phyloP scores from a whole-genome alignment of 148 eudicot species.

The Drosera capensis region DNA sequence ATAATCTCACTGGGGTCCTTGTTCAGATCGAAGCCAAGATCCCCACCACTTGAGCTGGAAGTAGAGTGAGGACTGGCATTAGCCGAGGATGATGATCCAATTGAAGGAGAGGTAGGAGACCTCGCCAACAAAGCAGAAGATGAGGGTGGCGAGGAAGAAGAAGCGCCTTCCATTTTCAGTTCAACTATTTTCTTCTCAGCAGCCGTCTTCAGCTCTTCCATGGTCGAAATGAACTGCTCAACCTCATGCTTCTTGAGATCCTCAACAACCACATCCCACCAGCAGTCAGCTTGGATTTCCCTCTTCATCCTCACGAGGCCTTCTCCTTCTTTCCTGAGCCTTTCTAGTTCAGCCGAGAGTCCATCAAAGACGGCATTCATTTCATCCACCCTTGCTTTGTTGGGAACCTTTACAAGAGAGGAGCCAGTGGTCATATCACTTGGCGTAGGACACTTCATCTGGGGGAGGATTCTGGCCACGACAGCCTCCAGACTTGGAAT shows the following conservation, averaged over 20 bases:
- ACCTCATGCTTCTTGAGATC: conserved; percentile 1
- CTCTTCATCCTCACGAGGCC: neutral
- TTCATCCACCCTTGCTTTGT: neutral
- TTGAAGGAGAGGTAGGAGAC: no score
- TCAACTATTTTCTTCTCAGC: neutral
- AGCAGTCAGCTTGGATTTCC: neutral
- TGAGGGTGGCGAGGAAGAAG: neutral
- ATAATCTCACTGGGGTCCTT: no score
- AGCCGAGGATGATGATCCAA: no score
- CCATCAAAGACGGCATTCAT: neutral
- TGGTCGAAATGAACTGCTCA: neutral
- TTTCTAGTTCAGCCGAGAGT: neutral
- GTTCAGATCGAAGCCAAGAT: no score
- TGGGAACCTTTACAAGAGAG: no score
- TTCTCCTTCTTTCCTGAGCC: neutral
- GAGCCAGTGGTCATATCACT: no score
- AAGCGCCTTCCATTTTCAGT: neutral
- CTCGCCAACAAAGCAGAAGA: no score
- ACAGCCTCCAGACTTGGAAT: conserved; percentile 11
- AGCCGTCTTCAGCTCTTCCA: neutral
- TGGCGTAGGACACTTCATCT: no score
- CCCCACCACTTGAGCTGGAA: no score
- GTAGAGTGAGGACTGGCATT: no score
- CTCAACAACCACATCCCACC: neutral
- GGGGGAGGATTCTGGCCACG: no score